Percentiles rank a stretch among this genome's conserved stretches.
phyloP scores from a whole-genome alignment of 192 early-diverging fungal genomes.

The Spizellomyces punctatus region DNA sequence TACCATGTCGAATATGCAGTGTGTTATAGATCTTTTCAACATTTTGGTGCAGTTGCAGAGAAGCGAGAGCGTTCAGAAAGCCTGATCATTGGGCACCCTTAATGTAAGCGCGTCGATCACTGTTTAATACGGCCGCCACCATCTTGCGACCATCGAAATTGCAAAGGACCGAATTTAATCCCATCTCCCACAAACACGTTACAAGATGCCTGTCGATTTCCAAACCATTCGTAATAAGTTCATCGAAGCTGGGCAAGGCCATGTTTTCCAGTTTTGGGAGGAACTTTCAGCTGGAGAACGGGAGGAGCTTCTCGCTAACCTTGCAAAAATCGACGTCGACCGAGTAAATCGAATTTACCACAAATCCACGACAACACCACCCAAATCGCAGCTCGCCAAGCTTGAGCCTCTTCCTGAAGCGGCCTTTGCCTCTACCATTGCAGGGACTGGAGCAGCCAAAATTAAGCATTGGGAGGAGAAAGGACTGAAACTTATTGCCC shows the following conservation, averaged over 20 bases:
- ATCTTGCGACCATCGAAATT: too few relatives aligned
- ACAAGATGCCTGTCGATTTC: background rate
- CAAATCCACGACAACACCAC: constrained; percentile 61
- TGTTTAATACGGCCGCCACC: too few relatives aligned
- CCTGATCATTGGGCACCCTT: too few relatives aligned
- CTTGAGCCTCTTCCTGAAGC: constrained; percentile 76
- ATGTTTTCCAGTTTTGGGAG: constrained; percentile 85
- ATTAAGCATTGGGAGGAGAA: constrained; percentile 67
- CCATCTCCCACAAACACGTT: too few relatives aligned
- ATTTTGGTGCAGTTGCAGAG: too few relatives aligned
- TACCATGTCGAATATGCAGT: constrained; percentile 36
- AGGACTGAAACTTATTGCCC: constrained; percentile 78
- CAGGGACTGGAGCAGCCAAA: constrained; percentile 41
- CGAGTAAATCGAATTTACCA: constrained; percentile 82
- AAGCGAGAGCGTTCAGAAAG: too few relatives aligned
- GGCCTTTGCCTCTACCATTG: constrained; percentile 49
- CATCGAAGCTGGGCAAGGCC: constrained; percentile 77
- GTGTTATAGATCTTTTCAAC: constrained; percentile 4
- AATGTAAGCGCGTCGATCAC: too few relatives aligned
- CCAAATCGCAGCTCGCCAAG: constrained; percentile 44
- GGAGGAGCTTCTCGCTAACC: constrained; percentile 62
- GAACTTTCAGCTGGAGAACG: constrained; percentile 63
- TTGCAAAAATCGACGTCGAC: constrained; percentile 74
- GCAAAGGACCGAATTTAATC: too few relatives aligned
- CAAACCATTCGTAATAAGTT: constrained; percentile 43